These are phyloP conservation scores for Plasmodium ovale DNA, from an alignment of 169 alveolate species.

Conservation along the genomic window DNA sequence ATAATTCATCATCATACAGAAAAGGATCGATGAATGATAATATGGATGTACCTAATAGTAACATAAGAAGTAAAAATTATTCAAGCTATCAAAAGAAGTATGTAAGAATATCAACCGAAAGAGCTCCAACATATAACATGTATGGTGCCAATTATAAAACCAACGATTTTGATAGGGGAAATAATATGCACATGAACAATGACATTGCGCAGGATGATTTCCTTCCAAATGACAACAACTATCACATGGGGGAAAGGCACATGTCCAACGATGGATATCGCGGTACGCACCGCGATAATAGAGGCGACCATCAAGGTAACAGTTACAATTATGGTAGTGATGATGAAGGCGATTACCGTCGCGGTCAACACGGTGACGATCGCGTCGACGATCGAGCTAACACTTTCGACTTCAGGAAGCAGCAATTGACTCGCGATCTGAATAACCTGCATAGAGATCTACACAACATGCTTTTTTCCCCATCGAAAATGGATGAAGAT, in stretches of 20 bases:
- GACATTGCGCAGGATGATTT: neutral
- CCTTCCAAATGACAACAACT: neutral
- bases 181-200: neutral
- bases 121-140: constrained; percentile 1
- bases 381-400: no score
- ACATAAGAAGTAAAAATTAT: constrained; percentile 8
- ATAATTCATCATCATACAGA: constrained; percentile 6
- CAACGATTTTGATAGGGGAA: neutral
- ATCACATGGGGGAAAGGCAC: neutral
- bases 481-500: constrained; percentile 14
- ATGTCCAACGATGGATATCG: neutral
- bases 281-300: neutral
- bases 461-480: constrained; percentile 28
- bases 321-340: constrained; percentile 4
- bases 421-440: no score
- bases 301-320: neutral
- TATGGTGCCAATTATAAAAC: constrained; percentile 13
- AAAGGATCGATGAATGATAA: constrained; percentile 31
- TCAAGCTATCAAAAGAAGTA: constrained; percentile 7
- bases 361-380: neutral
- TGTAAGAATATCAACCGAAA: constrained; percentile 1
- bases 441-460: constrained; percentile 47
- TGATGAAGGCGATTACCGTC: neutral
- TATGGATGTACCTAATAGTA: neutral
- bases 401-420: no score